Base-by-base conservation (phyloP, 768 basidiomycete genomes). In the Hortiboletus campestris region DNA sequence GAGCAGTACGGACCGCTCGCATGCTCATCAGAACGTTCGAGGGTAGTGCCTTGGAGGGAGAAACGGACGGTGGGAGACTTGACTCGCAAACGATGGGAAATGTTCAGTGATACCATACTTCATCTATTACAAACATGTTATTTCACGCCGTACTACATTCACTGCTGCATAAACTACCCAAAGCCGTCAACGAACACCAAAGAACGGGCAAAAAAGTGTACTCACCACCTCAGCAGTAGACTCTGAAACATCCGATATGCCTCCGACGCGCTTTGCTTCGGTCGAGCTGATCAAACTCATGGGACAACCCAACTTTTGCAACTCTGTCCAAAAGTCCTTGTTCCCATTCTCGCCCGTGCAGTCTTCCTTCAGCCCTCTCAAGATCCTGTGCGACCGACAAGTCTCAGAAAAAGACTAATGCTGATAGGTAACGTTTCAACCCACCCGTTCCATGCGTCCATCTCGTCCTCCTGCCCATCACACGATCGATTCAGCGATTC, bases 391-490 rank as follows among this genome's bases (percentile, higher is more conserved):
- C 44, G 49, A 20, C 31, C 9, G 44, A 22, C 49, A 29, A 50
- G 39, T 49, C 39, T 43, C 22, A 16, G 42, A 51, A 35, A 38
- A 50, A 59, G n/a, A 25, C 12, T 13, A 34, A 7, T 4, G 16
- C 6, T 1, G 12, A 40, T 31, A 29, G 50, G 19, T 2, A 28
- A 20, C 14, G 22, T 46, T n/a, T 44, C 36, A 16, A 75, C 81
- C 61, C 60, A 88, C 86, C 65, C 72, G 71, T 94, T 93, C 91
- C 91, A 94, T 32, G 81, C 81, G 43, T 88, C 86, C 36, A 92
- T 82, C 68, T 93, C 89, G 68, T 92, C 89, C 72, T 92, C 88
- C 84, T 91, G 60, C 28, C 34, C 19, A 34, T 13, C n/a, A 32
- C 13, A 42, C 14, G 44, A 57, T 39, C 40, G 22, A 29, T 32